These are phyloP conservation scores for Xylariaceae sp. DNA, from an alignment of 2,329 filamentous ascomycete species.

Conservation along the genomic window DNA sequence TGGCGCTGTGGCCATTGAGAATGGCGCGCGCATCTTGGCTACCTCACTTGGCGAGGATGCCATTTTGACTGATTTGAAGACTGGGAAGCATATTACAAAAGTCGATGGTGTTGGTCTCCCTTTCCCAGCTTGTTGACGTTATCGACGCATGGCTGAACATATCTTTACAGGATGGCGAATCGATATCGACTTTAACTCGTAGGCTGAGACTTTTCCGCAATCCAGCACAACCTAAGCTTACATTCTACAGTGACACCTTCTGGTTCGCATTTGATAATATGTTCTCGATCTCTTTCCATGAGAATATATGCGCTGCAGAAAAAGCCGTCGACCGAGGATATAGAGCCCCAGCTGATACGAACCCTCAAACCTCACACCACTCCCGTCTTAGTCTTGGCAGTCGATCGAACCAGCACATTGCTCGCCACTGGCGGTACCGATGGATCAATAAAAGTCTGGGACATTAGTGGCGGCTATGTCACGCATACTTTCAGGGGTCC, in stretches of 20 bases:
- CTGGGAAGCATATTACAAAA: conserved; percentile 74
- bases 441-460: conserved; percentile 94
- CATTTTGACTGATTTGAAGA: conserved; percentile 78
- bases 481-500: conserved; percentile 96
- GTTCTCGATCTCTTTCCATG: conserved; percentile 94
- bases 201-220: conserved; percentile 17
- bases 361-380: conserved; percentile 87
- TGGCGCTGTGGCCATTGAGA: conserved; percentile 78
- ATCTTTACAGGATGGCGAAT: conserved; percentile 63
- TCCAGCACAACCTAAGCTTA: conserved; percentile 12
- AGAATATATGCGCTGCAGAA: conserved; percentile 74
- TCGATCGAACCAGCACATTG: conserved; percentile 83
- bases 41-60: conserved; percentile 91
- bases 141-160: too few relatives aligned
- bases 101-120: conserved; percentile 70
- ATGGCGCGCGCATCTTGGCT: conserved; percentile 75
- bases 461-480: conserved; percentile 81
- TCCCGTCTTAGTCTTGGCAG: conserved; percentile 79
- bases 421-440: conserved; percentile 92
- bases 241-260: conserved; percentile 69
- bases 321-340: conserved; percentile 49
- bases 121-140: conserved; percentile 5
- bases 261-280: conserved; percentile 81
- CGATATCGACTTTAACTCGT: conserved; percentile 71
- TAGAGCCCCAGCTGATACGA: conserved; percentile 66